Percentiles rank a stretch among this genome's conserved stretches.
Evolutionary conservation across 2,329 filamentous ascomycete genomes (phyloP).

Genomic region (Geoglossum cookeanum): DNA sequence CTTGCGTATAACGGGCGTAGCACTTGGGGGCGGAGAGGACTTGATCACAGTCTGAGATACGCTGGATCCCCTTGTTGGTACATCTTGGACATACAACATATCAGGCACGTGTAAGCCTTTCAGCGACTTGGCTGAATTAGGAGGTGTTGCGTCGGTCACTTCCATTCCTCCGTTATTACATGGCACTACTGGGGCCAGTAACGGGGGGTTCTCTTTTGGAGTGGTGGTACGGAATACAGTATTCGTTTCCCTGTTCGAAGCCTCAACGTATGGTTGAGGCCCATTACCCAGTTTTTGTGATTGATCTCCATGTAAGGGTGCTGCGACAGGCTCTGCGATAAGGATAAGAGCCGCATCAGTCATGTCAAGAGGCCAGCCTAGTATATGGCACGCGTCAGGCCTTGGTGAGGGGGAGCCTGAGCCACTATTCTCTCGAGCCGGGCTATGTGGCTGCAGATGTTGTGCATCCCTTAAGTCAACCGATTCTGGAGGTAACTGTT

Average conservation of each 20-base stretch:
- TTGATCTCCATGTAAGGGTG: neutral
- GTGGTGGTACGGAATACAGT: neutral
- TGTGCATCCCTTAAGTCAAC: neutral
- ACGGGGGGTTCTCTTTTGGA: neutral
- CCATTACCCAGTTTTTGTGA: conserved; percentile 11
- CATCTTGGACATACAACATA: neutral
- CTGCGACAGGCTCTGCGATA: neutral
- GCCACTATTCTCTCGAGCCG: neutral
- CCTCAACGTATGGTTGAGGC: conserved; percentile 7
- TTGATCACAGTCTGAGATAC: neutral
- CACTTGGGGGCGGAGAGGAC: neutral
- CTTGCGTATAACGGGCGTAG: neutral
- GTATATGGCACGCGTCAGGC: neutral
- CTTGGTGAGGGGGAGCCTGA: neutral
- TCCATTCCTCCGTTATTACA: neutral
- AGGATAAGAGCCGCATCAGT: neutral
- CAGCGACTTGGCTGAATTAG: neutral
- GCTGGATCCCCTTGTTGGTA: neutral
- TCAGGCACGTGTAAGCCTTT: neutral
- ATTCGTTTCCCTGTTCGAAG: conserved; percentile 1
- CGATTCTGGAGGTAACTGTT: neutral
- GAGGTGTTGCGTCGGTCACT: neutral
- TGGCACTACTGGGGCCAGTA: neutral
- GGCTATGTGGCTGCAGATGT: neutral
- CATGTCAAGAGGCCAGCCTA: neutral